Evolutionary conservation across 495 filamentous ascomycete species (phyloP), one percentile per base, ranked within the genome.

Genomic region (Halenospora varia): DNA sequence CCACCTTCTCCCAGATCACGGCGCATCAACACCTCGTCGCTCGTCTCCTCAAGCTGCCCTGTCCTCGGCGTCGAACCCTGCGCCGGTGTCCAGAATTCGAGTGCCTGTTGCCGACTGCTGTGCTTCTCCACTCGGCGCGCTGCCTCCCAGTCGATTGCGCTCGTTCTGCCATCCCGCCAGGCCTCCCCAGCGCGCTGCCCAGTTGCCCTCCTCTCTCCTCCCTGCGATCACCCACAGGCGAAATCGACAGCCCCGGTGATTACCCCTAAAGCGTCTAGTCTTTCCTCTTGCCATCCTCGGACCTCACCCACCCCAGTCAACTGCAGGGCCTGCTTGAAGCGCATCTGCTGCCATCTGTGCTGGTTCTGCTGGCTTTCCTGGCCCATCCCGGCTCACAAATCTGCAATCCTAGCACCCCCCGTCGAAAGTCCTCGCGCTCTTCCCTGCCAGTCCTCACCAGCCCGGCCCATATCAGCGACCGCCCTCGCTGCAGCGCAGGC

Each of bases 221-320:
- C 42, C 42, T 45, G 42, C 42, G 42, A 45, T 45, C 42, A 45
- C 18, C 42, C 42, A 45, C 18, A 45, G 42, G 42, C 42, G 42
- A 45, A 45, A 15, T 4, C 17, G 8, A 20, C 42, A 20, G 4
- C 23, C 47, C 19, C 9, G 47, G 47, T 13, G 9, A 49, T 23
- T 49, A 49, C 23, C 47, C 47, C 47, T 8, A 49, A 49, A 49
- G 47, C 47, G 47, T 49, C 23, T 49, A 49, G 47, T 49, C 19
- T 25, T 25, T 49, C 22, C 47, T 17, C 42, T 6, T 6, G 17
- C 42, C 47, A 35, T 13, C 29, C 29, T 35, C 13, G 6, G 6
- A 35, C 29, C 13, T 35, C 29, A 4, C 29, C 6, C 29, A 6
- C 6, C 29, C 29, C 29, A 6, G 29, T 13, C 13, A 13, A 6